Base-by-base conservation (phyloP, 139 green algal species). In the Chlorella vulgaris region DNA sequence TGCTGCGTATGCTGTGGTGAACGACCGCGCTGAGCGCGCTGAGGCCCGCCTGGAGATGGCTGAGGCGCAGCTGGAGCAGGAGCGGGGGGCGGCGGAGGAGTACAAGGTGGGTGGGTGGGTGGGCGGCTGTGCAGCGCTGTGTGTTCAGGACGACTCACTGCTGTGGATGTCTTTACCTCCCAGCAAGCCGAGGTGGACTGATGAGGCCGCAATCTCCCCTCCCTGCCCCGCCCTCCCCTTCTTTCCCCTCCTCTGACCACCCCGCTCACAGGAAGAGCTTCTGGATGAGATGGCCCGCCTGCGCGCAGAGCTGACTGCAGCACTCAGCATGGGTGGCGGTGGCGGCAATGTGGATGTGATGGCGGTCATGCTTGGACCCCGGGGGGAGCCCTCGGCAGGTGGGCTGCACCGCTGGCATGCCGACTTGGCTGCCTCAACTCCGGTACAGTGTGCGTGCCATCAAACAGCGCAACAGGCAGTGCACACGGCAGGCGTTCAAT, bases 1-100 rank as follows among this genome's bases (percentile, higher is more conserved):
- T 50, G 58, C 58, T 6, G 58, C 58, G 58, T 80, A 80, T n/a
- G 39, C n/a, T 42, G 74, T 58, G 19, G 5, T 69, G 29, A 80
- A 80, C 38, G 74, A 80, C 38, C 58, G 74, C 2, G 74, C 74
- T 26, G 74, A 80, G 74, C 74, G 74, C 0, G 74, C 74, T 3
- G 74, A 80, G 74, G 74, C 29, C 6, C 10, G 38, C 38, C 58
- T 80, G 58, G 38, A 71, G 39, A 4, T 80, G 74, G n/a, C 58
- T 3, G 74, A 80, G 58, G 39, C 26, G 38, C 13, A 40, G 38
- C 38, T 60, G 74, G 74, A 40, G 58, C 58, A 58, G 58, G 74
- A 80, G 74, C 58, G 58, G 4, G n/a, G 2, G n/a, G 35, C 33
- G 36, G 39, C 38, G 15, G 74, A 60, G 19, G 74, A 28, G 5